These are phyloP conservation scores for Sphagnurus paluster DNA, from an alignment of 1,284 basidiomycete species.

Conservation along the genomic window DNA sequence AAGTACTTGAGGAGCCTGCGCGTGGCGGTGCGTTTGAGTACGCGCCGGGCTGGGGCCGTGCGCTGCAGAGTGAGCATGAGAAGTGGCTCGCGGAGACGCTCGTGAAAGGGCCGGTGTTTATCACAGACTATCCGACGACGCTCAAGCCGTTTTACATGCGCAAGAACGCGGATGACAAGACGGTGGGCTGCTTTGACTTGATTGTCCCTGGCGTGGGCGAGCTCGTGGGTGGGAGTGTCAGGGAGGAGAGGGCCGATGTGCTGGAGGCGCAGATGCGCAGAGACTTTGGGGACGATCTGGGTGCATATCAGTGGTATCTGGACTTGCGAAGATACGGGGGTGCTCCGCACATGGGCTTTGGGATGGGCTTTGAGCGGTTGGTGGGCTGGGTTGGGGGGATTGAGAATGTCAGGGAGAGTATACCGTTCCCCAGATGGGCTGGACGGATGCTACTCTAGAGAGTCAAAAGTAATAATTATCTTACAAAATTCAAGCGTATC, in stretches of 20 bases:
- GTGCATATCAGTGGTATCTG: constrained; percentile 82
- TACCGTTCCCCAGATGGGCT: constrained; percentile 88
- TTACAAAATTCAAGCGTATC: too few relatives aligned
- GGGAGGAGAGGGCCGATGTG: constrained; percentile 77
- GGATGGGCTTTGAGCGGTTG: constrained; percentile 89
- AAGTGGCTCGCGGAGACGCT: constrained; percentile 80
- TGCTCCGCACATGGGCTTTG: constrained; percentile 91
- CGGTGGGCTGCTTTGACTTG: constrained; percentile 93
- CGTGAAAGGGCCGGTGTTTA: constrained; percentile 79
- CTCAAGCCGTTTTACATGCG: constrained; percentile 99
- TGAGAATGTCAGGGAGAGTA: constrained; percentile 86
- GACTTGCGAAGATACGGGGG: constrained; percentile 80
- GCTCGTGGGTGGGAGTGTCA: constrained; percentile 87
- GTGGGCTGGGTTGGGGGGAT: constrained; percentile 83
- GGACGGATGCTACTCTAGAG: constrained; percentile 70
- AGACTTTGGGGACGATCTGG: constrained; percentile 37
- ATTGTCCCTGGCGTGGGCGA: constrained; percentile 90
- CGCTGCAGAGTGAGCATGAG: constrained; percentile 90
- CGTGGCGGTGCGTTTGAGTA: constrained; percentile 46
- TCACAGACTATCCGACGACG: constrained; percentile 83
- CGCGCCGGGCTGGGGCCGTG: constrained; percentile 67
- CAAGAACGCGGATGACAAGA: constrained; percentile 43
- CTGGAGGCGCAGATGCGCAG: constrained; percentile 53
- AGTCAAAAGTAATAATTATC: too few relatives aligned
- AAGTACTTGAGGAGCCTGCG: constrained; percentile 49